Evolutionary conservation across 148 eudicot genomes (phyloP), one percentile per base, ranked within the genome.

Genomic region (Rhododendron mucronatum): DNA sequence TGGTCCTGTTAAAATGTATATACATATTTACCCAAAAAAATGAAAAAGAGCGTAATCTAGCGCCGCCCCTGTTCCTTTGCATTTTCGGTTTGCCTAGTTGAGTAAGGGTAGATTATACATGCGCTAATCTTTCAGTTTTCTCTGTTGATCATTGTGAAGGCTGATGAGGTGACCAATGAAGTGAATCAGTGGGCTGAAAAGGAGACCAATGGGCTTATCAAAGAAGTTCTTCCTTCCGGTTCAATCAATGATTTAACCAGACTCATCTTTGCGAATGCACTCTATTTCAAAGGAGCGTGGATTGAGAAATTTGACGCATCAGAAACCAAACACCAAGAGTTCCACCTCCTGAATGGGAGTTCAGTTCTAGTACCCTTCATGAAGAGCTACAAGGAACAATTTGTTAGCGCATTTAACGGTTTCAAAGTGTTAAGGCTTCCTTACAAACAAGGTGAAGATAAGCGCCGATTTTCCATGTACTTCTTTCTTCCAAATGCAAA

Each of bases 211-310:
- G 99, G 97, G 81, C 94, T 95, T 83, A 91, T 96, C 73, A 95
- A 91, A 85, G 96, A 92, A 18, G 83, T 96, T 69, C 98, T 96
- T 82, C 97, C 99, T 82, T 80, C 91, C 55, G 97, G 94, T 26
- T 89, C 97, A 57, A 92, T 95, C 21, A 94, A 94, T 51, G 50
- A 47, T 82, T 79, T 88, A 2, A 94, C 99, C 16, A 89, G 93
- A 88, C 95, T 96, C 77, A 88, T 96, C 82, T 92, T 95, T 88
- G 92, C 99, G 26, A 96, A 95, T 82, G 99, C 96, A 2, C 78
- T 96, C 28, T 96, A 96, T 86, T 96, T 93, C 82, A 96, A 96
- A 84, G 99, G 99, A 65, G 90, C 93, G 21, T 96, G 98, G 99
- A 84, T 28, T 5, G 92, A 94, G 18, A 91, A 95, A 84, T 96